Conservation (phyloP, 2,329 filamentous ascomycete genomes). For the Simplicillium aogashimaense region DNA sequence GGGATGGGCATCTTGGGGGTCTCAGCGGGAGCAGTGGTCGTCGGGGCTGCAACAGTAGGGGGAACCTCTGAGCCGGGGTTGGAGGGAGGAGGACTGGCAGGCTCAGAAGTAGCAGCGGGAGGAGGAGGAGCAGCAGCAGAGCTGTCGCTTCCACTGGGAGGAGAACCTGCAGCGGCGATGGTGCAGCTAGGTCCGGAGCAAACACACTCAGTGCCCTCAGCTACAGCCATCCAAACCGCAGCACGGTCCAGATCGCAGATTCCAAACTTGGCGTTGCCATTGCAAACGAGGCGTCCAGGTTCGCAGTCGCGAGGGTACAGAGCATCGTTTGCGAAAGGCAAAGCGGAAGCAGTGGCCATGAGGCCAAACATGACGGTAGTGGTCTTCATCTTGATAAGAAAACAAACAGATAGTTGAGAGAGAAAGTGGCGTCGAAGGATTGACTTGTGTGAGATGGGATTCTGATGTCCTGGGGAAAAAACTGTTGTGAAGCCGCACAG, state of each 20-base stretch:
- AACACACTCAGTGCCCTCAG: constrained; percentile 5
- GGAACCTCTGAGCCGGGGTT: background rate
- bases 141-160: background rate
- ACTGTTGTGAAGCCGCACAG: no score
- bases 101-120: background rate
- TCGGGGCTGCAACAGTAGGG: background rate
- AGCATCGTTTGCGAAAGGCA: background rate
- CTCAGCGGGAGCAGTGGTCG: constrained; percentile 1
- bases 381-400: background rate
- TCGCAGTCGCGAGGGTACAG: background rate
- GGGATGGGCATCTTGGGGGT: background rate
- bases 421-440: no score
- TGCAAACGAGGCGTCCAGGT: constrained; percentile 3
- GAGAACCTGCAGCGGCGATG: background rate
- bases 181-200: constrained; percentile 5
- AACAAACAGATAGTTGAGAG: no score
- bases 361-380: background rate
- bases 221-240: constrained; percentile 4
- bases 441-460: no score
- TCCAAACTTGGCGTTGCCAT: constrained; percentile 3
- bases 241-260: constrained; percentile 3
- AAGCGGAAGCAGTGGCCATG: background rate
- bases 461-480: no score
- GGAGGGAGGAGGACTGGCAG: background rate
- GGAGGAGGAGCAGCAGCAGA: background rate